Percentiles rank a stretch among this genome's conserved stretches.
Conservation (phyloP, 148 eudicot genomes). For the Persicaria maculosa region DNA sequence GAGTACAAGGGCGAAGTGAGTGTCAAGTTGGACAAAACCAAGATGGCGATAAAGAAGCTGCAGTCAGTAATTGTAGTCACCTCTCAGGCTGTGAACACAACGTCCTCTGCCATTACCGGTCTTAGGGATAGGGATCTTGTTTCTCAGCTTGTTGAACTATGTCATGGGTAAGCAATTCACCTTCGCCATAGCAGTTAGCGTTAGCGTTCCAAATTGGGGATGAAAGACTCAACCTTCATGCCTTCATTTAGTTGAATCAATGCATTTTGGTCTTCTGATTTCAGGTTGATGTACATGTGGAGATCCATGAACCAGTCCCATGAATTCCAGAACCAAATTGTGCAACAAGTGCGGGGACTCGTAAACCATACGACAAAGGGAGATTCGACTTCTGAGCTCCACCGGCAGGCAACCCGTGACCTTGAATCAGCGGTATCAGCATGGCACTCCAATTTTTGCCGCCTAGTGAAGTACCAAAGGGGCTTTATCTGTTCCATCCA, state of each 20-base stretch:
- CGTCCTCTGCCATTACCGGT: slow-evolving; percentile 69
- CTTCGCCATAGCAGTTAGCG: too few species aligned
- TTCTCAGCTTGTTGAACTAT: slow-evolving; percentile 81
- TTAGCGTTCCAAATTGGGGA: too few species aligned
- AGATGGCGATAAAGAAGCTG: slow-evolving; percentile 59
- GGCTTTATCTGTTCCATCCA: slow-evolving; percentile 72
- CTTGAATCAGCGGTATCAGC: slow-evolving; percentile 83
- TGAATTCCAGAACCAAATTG: slow-evolving; percentile 77
- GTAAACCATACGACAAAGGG: slow-evolving; percentile 46
- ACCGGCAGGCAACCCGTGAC: slow-evolving; percentile 92
- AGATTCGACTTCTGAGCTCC: slow-evolving; percentile 77
- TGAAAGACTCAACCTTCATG: too few species aligned
- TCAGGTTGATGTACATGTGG: slow-evolving; percentile 99
- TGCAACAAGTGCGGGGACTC: slow-evolving; percentile 90
- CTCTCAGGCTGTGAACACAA: slow-evolving; percentile 84
- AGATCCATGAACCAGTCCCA: slow-evolving; percentile 81
- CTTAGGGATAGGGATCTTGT: slow-evolving; percentile 80
- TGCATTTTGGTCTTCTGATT: slow-evolving; percentile 1
- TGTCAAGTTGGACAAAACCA: slow-evolving; percentile 81
- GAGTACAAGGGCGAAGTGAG: slow-evolving; percentile 70
- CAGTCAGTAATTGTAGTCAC: slow-evolving; percentile 84
- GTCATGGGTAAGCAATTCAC: slow-evolving; percentile 68
- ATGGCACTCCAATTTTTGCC: slow-evolving; percentile 96
- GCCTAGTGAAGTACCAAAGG: slow-evolving; percentile 68
- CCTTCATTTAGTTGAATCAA: background rate